phyloP scores from a whole-genome alignment of 495 filamentous ascomycete species.

The Penicillium canariense region DNA sequence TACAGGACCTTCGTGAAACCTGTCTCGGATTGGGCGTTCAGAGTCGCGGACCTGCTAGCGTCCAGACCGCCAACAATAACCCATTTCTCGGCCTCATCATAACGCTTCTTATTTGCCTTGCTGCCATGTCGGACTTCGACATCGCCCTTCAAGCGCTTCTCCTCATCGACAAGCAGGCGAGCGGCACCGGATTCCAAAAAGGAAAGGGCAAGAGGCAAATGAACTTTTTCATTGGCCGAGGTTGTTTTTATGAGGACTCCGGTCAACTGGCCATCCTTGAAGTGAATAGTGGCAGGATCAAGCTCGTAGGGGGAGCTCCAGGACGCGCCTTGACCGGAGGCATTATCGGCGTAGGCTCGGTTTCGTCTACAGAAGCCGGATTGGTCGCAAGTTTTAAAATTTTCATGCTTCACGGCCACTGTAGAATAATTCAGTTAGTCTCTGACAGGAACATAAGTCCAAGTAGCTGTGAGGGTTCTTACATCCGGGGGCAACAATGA shows the following conservation, averaged over 20 bases:
- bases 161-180: slow-evolving; percentile 85
- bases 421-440: slow-evolving; percentile 11
- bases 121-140: slow-evolving; percentile 85
- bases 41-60: slow-evolving; percentile 62
- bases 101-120: slow-evolving; percentile 82
- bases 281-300: slow-evolving; percentile 63
- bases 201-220: slow-evolving; percentile 77
- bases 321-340: slow-evolving; percentile 54
- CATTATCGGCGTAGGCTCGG: slow-evolving; percentile 80
- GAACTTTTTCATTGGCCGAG: slow-evolving; percentile 61
- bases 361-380: slow-evolving; percentile 97
- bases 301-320: slow-evolving; percentile 86
- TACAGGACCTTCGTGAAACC: slow-evolving; percentile 75
- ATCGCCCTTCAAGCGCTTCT: slow-evolving; percentile 81
- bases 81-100: slow-evolving; percentile 88
- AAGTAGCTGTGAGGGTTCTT: slow-evolving; percentile 5
- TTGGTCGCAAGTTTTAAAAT: slow-evolving; percentile 93
- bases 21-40: slow-evolving; percentile 55
- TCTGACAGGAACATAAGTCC: not conserved
- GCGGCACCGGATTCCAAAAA: slow-evolving; percentile 87
- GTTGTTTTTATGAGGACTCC: slow-evolving; percentile 77
- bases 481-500: slow-evolving; percentile 42
- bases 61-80: slow-evolving; percentile 77
- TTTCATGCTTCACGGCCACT: slow-evolving; percentile 89
- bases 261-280: slow-evolving; percentile 76